phyloP scores from a whole-genome alignment of 2,329 filamentous ascomycete species.

The Myriosclerotinia duriaeana region DNA sequence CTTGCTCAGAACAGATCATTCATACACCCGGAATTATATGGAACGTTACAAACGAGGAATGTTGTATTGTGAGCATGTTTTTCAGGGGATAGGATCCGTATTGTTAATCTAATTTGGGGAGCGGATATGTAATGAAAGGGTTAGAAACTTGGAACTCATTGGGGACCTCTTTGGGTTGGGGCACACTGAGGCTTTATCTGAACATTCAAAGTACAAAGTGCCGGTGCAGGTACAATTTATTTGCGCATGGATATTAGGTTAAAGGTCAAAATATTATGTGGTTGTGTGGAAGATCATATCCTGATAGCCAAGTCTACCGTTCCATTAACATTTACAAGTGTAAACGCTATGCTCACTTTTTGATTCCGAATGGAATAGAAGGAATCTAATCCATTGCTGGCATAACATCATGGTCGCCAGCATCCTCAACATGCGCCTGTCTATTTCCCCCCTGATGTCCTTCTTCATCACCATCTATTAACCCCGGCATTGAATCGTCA shows the following conservation, averaged over 20 bases:
- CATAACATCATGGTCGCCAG: background rate
- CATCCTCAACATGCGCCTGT: slow-evolving; percentile 7
- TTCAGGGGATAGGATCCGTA: background rate
- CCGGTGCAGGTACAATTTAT: slow-evolving; percentile 9
- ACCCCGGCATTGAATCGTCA: slow-evolving; percentile 1
- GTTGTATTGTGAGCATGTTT: slow-evolving; percentile 14
- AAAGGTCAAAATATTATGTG: background rate
- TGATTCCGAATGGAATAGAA: no score
- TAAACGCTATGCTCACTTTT: background rate
- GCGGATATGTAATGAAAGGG: background rate
- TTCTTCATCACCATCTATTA: background rate
- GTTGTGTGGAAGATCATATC: background rate
- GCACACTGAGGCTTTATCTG: background rate
- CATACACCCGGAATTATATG: background rate
- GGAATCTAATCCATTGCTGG: background rate
- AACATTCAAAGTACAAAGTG: background rate
- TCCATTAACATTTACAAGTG: background rate
- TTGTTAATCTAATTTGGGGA: background rate
- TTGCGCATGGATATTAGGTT: background rate
- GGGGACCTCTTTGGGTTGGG: background rate
- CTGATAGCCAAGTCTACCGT: background rate
- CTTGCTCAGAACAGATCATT: slow-evolving; percentile 23
- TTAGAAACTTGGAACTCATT: background rate
- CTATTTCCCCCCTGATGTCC: background rate
- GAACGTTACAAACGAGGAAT: background rate